Conservation (phyloP, 2,329 filamentous ascomycete genomes). For the Magnaporthiopsis incrustans region DNA sequence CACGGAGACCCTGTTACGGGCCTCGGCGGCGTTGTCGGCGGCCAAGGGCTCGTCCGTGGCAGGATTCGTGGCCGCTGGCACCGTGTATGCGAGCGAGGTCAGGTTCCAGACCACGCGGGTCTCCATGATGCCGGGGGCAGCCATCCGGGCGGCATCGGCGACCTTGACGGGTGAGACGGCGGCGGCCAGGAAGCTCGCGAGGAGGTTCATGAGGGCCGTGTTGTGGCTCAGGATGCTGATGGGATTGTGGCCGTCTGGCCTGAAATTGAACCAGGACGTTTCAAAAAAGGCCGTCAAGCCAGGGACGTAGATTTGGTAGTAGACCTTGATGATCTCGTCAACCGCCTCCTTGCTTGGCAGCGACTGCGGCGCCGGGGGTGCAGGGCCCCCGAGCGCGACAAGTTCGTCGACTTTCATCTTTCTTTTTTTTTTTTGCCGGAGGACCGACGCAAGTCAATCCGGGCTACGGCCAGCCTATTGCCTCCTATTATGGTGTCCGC, state of each 20-base stretch:
- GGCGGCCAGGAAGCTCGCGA: slow-evolving; percentile 55
- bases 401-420: slow-evolving; percentile 69
- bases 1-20: slow-evolving; percentile 63
- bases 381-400: slow-evolving; percentile 51
- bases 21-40: slow-evolving; percentile 54
- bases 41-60: slow-evolving; percentile 31
- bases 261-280: slow-evolving; percentile 68
- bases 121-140: slow-evolving; percentile 46
- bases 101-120: slow-evolving; percentile 53
- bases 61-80: slow-evolving; percentile 26
- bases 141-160: slow-evolving; percentile 42
- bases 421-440: slow-evolving; percentile 52
- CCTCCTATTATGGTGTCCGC: neutral
- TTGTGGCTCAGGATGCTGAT: slow-evolving; percentile 42
- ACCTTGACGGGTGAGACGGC: slow-evolving; percentile 37
- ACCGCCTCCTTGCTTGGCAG: slow-evolving; percentile 43
- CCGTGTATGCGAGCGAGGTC: slow-evolving; percentile 38
- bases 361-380: slow-evolving; percentile 46
- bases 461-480: slow-evolving; percentile 8
- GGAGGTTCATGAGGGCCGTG: slow-evolving; percentile 53
- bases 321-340: slow-evolving; percentile 63
- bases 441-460: slow-evolving; percentile 34
- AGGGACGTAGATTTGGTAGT: slow-evolving; percentile 64
- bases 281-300: slow-evolving; percentile 73
- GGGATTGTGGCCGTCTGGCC: slow-evolving; percentile 31